Conservation (phyloP, 352 stramenopile species). For the Pythium chondricola region DNA sequence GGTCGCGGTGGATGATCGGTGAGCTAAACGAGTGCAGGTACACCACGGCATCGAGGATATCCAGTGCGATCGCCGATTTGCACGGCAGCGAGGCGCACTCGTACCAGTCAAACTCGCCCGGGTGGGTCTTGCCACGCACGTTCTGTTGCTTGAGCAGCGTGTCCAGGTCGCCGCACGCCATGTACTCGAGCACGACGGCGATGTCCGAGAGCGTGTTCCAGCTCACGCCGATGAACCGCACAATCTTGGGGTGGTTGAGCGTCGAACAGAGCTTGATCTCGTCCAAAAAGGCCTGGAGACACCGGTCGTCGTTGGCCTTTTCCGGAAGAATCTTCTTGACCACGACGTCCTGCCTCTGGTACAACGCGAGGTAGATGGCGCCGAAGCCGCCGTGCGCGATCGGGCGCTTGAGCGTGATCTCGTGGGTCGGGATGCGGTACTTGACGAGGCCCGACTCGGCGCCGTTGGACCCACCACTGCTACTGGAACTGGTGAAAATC, state of each 20-base stretch:
- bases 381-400: constrained; percentile 76
- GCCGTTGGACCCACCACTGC: constrained; percentile 29
- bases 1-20: constrained; percentile 74
- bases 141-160: constrained; percentile 58
- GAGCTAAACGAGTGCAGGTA: constrained; percentile 81
- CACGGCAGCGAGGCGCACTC: constrained; percentile 37
- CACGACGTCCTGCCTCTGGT: constrained; percentile 52
- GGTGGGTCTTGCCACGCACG: constrained; percentile 27
- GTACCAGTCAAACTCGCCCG: constrained; percentile 68
- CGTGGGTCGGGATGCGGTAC: constrained; percentile 63
- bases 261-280: constrained; percentile 83
- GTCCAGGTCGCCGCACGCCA: constrained; percentile 70
- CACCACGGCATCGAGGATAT: constrained; percentile 71
- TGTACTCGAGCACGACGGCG: constrained; percentile 75
- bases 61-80: constrained; percentile 56
- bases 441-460: constrained; percentile 59
- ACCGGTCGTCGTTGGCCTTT: constrained; percentile 68
- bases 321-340: constrained; percentile 84
- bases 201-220: constrained; percentile 86
- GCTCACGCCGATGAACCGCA: constrained; percentile 75
- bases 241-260: constrained; percentile 71
- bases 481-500: constrained; percentile 36
- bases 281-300: constrained; percentile 63
- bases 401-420: constrained; percentile 52
- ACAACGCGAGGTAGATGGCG: constrained; percentile 59